phyloP scores from a whole-genome alignment of 306 rosid genomes.

The Glycyrrhiza uralensis region DNA sequence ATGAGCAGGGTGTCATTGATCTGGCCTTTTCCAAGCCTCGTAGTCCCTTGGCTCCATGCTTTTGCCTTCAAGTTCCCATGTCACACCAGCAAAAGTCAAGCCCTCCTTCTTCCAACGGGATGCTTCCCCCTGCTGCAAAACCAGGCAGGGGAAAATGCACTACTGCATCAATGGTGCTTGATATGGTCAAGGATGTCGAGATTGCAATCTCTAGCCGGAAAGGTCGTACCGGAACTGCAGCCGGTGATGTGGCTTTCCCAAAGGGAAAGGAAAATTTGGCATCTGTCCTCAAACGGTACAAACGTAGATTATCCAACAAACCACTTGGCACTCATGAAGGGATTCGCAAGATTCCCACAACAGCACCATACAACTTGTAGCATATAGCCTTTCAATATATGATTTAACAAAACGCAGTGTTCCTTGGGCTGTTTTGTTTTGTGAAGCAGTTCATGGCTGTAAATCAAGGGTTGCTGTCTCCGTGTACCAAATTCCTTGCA shows the following conservation, averaged over 20 bases:
- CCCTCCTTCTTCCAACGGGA: constrained; percentile 64
- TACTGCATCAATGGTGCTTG: constrained; percentile 51
- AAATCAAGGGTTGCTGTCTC: constrained; percentile 24
- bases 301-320: constrained; percentile 64
- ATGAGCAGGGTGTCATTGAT: constrained; percentile 67
- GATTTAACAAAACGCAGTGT: constrained; percentile 5
- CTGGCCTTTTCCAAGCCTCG: constrained; percentile 83
- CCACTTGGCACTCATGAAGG: constrained; percentile 46
- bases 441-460: constrained; percentile 34
- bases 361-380: constrained; percentile 52
- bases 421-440: constrained; percentile 3
- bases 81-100: constrained; percentile 56
- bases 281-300: constrained; percentile 90
- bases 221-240: constrained; percentile 92
- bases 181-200: constrained; percentile 83
- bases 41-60: constrained; percentile 62
- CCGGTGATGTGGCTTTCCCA: constrained; percentile 93
- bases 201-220: constrained; percentile 64
- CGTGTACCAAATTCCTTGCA: constrained; percentile 43
- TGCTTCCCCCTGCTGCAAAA: constrained; percentile 78
- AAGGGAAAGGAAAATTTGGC: constrained; percentile 81
- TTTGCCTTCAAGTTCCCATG: constrained; percentile 73
- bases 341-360: constrained; percentile 47
- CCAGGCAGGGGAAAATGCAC: constrained; percentile 79
- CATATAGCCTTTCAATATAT: not conserved